A percentile compares a stretch with the other conserved stretches of the same genome.
These are phyloP conservation scores for Mycosphaerella arachidis DNA, from an alignment of 2,329 filamentous ascomycete genomes.

Conservation along the genomic window DNA sequence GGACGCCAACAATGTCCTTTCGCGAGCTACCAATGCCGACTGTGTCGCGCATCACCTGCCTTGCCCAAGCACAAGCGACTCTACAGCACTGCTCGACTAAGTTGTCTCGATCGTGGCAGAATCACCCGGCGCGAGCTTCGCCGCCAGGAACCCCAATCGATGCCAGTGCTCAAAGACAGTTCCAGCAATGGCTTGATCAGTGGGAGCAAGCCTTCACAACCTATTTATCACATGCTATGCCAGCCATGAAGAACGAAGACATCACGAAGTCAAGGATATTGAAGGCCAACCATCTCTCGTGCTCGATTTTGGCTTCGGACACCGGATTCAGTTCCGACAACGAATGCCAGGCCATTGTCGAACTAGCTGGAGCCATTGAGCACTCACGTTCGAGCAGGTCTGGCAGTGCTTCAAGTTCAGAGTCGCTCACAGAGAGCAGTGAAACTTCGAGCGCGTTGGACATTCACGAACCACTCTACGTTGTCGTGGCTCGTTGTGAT, in stretches of 20 bases:
- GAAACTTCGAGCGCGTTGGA: conserved; percentile 18
- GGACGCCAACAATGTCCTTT: conserved; percentile 11
- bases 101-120: conserved; percentile 21
- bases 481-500: conserved; percentile 25
- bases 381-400: conserved; percentile 11
- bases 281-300: conserved; percentile 33
- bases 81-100: conserved; percentile 30
- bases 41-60: conserved; percentile 24
- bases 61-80: conserved; percentile 32
- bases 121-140: conserved; percentile 16
- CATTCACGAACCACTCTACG: conserved; percentile 24
- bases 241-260: conserved; percentile 26
- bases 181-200: conserved; percentile 29
- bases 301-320: conserved; percentile 29
- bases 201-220: conserved; percentile 32
- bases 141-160: conserved; percentile 17
- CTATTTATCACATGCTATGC: conserved; percentile 26
- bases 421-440: conserved; percentile 9
- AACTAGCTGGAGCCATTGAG: conserved; percentile 26
- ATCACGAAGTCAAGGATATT: conserved; percentile 28
- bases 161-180: conserved; percentile 17
- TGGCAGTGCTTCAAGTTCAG: conserved; percentile 7
- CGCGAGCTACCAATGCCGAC: conserved; percentile 32
- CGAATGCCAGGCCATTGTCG: conserved; percentile 31
- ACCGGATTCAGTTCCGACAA: conserved; percentile 21